Percentiles rank a stretch among this genome's conserved stretches.
Evolutionary conservation across 306 rosid species (phyloP).

Genomic region (Biancaea sappan): DNA sequence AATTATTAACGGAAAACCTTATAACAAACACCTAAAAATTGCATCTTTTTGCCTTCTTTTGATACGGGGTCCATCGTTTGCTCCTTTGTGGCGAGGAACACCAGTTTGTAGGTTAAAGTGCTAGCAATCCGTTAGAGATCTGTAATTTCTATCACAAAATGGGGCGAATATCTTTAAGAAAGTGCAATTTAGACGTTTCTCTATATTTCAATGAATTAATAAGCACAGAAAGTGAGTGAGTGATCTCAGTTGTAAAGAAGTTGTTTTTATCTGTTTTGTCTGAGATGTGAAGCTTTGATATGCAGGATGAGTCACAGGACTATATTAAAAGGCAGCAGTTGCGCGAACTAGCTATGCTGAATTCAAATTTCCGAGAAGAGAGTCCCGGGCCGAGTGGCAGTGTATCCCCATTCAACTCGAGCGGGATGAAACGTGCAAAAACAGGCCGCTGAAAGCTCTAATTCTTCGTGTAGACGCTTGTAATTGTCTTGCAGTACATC

Average conservation of each 20-base stretch:
- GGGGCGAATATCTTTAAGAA: not conserved
- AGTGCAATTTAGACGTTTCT: constrained; percentile 1
- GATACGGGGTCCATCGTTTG: not conserved
- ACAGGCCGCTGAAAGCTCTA: constrained; percentile 69
- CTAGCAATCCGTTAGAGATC: not conserved
- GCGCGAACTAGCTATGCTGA: constrained; percentile 88
- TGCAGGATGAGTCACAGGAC: constrained; percentile 95
- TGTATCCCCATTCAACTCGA: constrained; percentile 89
- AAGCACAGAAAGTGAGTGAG: not conserved
- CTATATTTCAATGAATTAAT: not conserved
- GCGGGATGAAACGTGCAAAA: constrained; percentile 96
- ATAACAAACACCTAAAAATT: not conserved
- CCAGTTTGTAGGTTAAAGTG: constrained; percentile 16
- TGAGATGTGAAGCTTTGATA: constrained; percentile 32
- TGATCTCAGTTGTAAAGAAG: constrained; percentile 5
- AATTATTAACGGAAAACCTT: no score
- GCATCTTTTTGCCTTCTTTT: not conserved
- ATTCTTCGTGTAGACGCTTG: constrained; percentile 35
- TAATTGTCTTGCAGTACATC: constrained; percentile 41
- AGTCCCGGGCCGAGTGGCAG: constrained; percentile 93
- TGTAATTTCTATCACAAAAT: not conserved
- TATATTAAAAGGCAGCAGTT: constrained; percentile 88
- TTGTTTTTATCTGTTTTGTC: constrained; percentile 11
- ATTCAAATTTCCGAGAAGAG: constrained; percentile 90
- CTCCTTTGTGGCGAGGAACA: constrained; percentile 5